These are phyloP conservation scores for Moesziomyces antarcticus DNA, from an alignment of 1,284 basidiomycete genomes.

Conservation along the genomic window DNA sequence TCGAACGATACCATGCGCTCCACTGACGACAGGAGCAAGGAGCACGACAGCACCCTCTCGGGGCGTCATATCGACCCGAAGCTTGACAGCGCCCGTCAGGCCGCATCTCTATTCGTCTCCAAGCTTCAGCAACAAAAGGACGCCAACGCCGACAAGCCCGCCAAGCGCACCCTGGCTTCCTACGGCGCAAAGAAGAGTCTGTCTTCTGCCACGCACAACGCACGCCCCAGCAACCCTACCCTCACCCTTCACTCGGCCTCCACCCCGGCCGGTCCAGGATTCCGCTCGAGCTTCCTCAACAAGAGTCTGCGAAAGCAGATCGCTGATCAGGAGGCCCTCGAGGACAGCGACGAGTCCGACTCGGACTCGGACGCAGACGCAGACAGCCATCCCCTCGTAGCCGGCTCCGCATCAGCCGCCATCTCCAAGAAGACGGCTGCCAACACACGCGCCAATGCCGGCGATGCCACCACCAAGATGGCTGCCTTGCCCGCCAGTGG, in stretches of 20 bases:
- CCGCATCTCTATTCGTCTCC: conserved; percentile 26
- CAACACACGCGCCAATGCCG: conserved; percentile 44
- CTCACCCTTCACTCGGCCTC: conserved; percentile 40
- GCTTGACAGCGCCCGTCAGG: conserved; percentile 34
- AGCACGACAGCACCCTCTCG: conserved; percentile 27
- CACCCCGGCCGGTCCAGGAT: conserved; percentile 43
- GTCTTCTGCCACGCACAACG: conserved; percentile 26
- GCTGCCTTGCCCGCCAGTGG: neutral
- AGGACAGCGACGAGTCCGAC: conserved; percentile 25
- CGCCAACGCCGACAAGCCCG: conserved; percentile 30
- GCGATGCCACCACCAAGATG: conserved; percentile 12
- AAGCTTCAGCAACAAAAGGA: conserved; percentile 36
- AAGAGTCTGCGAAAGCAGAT: conserved; percentile 61
- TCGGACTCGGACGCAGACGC: conserved; percentile 41
- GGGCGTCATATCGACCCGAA: conserved; percentile 26
- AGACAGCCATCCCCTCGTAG: conserved; percentile 27
- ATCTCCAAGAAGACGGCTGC: conserved; percentile 31
- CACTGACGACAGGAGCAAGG: conserved; percentile 6
- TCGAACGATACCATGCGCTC: conserved; percentile 28
- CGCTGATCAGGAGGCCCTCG: conserved; percentile 46
- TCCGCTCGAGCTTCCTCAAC: conserved; percentile 61
- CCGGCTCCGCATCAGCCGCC: conserved; percentile 29
- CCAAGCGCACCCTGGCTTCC: conserved; percentile 46
- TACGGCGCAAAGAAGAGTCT: conserved; percentile 52
- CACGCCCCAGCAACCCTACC: conserved; percentile 23